Conservation (phyloP, 2,329 filamentous ascomycete species). For the Hypoxylon sp. region DNA sequence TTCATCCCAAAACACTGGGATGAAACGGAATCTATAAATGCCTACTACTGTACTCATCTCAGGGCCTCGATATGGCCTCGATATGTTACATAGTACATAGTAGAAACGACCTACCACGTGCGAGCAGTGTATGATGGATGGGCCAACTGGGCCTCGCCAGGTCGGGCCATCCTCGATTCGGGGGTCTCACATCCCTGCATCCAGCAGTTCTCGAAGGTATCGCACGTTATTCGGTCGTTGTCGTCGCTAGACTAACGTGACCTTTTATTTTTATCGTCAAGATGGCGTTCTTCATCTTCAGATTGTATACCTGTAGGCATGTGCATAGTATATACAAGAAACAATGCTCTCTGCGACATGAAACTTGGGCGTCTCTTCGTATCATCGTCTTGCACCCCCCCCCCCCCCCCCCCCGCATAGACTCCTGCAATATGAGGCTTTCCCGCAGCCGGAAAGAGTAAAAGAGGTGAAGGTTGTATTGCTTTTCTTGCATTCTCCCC, state of each 20-base stretch:
- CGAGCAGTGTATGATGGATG: neutral
- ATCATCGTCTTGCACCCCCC: conserved; percentile 28
- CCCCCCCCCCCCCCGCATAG: conserved; percentile 31
- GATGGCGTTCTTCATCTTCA: conserved; percentile 31
- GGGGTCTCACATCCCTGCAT: too few species aligned
- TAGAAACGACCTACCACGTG: neutral
- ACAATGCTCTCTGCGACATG: conserved; percentile 25
- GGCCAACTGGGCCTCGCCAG: conserved; percentile 20
- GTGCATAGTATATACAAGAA: neutral
- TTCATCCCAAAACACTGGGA: neutral
- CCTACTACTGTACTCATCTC: neutral
- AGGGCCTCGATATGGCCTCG: neutral
- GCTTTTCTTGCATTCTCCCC: conserved; percentile 8
- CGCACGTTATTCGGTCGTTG: conserved; percentile 17
- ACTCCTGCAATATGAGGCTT: conserved; percentile 32
- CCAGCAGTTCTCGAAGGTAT: conserved; percentile 13
- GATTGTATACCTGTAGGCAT: neutral
- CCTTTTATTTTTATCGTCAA: too few species aligned
- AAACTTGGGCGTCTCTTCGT: conserved; percentile 30
- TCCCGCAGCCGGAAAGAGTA: conserved; percentile 1
- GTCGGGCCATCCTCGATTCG: conserved; percentile 32
- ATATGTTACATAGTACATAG: neutral
- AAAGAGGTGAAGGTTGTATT: conserved; percentile 1
- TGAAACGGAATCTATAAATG: neutral
- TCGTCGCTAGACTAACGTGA: conserved; percentile 29